phyloP scores from a whole-genome alignment of 2,329 filamentous ascomycete species.

The Fusarium concolor region DNA sequence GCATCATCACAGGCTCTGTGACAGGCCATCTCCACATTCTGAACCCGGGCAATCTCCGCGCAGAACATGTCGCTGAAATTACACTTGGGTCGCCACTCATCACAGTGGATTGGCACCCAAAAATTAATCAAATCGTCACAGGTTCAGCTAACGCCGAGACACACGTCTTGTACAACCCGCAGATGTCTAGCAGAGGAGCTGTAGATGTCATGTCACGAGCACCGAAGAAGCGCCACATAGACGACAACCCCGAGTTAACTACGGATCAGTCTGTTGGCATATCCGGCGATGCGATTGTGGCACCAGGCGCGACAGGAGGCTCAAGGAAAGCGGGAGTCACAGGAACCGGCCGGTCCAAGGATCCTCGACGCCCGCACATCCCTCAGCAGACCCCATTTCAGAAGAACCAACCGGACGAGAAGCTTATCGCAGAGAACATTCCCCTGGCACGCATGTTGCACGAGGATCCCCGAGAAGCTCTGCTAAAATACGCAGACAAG shows the following conservation, averaged over 20 bases:
- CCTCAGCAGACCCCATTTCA: slow-evolving; percentile 89
- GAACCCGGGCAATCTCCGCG: slow-evolving; percentile 88
- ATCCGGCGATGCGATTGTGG: slow-evolving; percentile 84
- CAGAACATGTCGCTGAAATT: slow-evolving; percentile 89
- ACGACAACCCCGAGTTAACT: slow-evolving; percentile 89
- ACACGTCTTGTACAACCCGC: slow-evolving; percentile 90
- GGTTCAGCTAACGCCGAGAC: slow-evolving; percentile 92
- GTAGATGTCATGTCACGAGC: slow-evolving; percentile 91
- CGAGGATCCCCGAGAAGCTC: slow-evolving; percentile 92
- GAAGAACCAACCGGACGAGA: slow-evolving; percentile 89
- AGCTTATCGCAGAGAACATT: slow-evolving; percentile 88
- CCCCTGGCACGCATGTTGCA: slow-evolving; percentile 93
- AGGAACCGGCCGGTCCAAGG: slow-evolving; percentile 78
- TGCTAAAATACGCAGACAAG: slow-evolving; percentile 94
- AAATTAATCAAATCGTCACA: slow-evolving; percentile 95
- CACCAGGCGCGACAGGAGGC: slow-evolving; percentile 69
- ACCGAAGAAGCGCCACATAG: slow-evolving; percentile 93
- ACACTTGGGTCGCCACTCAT: slow-evolving; percentile 87
- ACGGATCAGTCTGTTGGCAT: slow-evolving; percentile 85
- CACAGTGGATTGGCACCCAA: slow-evolving; percentile 89
- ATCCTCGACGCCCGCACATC: slow-evolving; percentile 86
- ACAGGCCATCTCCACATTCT: slow-evolving; percentile 91
- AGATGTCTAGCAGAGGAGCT: slow-evolving; percentile 83
- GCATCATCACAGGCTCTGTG: slow-evolving; percentile 88
- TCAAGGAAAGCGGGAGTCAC: slow-evolving; percentile 75